phyloP scores from a whole-genome alignment of 2,329 filamentous ascomycete genomes.

The Boeremia exigua region DNA sequence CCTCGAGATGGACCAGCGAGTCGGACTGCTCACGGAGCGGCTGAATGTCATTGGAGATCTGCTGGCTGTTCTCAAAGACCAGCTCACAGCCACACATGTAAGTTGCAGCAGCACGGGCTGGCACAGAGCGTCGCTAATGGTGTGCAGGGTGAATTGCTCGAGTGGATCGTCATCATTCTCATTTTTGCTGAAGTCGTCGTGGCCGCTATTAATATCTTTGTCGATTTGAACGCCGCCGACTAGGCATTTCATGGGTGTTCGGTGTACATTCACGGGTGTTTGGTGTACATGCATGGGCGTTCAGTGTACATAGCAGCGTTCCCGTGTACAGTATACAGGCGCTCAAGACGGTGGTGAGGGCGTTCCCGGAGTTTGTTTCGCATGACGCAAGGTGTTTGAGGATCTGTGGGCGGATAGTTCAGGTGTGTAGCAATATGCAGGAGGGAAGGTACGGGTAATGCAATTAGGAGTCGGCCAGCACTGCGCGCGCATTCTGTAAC shows the following conservation, averaged over 20 bases:
- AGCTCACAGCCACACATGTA: constrained; percentile 79
- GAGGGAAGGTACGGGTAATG: constrained; percentile 4
- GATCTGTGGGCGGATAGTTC: constrained; percentile 3
- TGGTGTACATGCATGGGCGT: constrained; percentile 10
- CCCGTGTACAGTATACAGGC: constrained; percentile 8
- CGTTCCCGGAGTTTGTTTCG: constrained; percentile 4
- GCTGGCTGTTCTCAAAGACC: constrained; percentile 91
- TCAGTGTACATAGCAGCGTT: constrained; percentile 23
- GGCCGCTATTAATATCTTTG: constrained; percentile 90
- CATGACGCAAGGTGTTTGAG: constrained; percentile 18
- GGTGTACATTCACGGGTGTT: constrained; percentile 19
- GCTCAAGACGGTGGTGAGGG: constrained; percentile 8
- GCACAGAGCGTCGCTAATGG: constrained; percentile 10
- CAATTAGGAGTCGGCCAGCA: not conserved
- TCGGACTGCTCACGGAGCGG: constrained; percentile 85
- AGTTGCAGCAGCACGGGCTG: constrained; percentile 14
- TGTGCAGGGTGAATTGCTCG: constrained; percentile 54
- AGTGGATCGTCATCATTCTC: constrained; percentile 80
- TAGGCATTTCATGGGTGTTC: constrained; percentile 33
- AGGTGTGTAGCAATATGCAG: constrained; percentile 1
- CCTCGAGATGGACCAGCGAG: constrained; percentile 96
- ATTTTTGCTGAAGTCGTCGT: constrained; percentile 96
- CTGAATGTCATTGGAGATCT: constrained; percentile 93
- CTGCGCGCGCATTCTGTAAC: not conserved
- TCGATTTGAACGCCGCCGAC: constrained; percentile 82